Percentiles rank a stretch among this genome's conserved stretches.
Conservation (phyloP, 1,284 basidiomycete genomes). For the Malassezia sp. region DNA sequence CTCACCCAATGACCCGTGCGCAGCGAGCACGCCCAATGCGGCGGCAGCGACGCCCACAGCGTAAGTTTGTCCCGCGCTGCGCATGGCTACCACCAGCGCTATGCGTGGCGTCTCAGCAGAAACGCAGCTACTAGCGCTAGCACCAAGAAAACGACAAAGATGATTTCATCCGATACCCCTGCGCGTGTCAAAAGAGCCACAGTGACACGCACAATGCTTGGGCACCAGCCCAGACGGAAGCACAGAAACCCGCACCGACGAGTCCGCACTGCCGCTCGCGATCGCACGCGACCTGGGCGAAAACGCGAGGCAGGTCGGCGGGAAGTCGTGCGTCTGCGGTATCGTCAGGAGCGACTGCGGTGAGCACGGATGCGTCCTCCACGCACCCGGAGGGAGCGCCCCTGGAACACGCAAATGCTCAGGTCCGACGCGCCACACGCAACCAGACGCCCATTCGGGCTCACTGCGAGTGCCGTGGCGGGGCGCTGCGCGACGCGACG, state of each 20-base stretch:
- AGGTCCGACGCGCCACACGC: conserved; percentile 81
- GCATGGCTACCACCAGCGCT: no score
- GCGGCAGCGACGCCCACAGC: no score
- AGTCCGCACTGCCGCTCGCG: conserved; percentile 84
- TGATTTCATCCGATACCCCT: conserved; percentile 12
- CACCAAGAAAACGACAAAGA: conserved; percentile 11
- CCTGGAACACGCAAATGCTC: conserved; percentile 71
- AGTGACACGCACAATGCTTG: conserved; percentile 4
- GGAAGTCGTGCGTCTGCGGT: conserved; percentile 86
- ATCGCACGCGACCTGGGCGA: conserved; percentile 64
- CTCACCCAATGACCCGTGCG: not conserved
- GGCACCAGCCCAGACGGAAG: conserved; percentile 47
- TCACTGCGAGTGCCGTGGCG: conserved; percentile 33
- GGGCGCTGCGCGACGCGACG: conserved; percentile 37
- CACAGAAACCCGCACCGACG: conserved; percentile 81
- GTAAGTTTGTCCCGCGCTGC: no score
- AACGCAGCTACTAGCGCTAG: conserved; percentile 1
- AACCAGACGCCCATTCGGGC: conserved; percentile 63
- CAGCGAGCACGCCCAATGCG: not conserved
- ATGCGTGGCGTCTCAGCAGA: no score
- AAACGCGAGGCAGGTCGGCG: conserved; percentile 76
- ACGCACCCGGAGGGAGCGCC: conserved; percentile 63
- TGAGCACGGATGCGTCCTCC: no score
- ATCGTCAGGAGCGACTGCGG: conserved; percentile 72
- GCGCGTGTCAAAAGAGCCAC: not conserved